Evolutionary conservation across 805 yeast genomes (phyloP).

Genomic region (Cyberlindnera suaveolens): DNA sequence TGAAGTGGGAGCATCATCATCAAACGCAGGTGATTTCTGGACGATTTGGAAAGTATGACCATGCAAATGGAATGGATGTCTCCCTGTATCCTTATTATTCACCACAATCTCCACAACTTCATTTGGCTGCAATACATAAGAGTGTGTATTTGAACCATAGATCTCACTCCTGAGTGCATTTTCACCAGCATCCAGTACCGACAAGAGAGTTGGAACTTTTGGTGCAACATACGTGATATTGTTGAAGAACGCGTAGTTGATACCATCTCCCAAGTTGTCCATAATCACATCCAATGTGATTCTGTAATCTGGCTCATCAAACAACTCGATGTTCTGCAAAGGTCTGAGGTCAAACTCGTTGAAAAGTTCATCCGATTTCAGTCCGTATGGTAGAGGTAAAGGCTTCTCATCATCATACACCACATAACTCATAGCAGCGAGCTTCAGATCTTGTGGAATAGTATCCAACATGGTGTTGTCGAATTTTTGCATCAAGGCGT

Average conservation of each 20-base stretch:
- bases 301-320: constrained; percentile 55
- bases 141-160: constrained; percentile 48
- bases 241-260: constrained; percentile 73
- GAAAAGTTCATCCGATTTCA: constrained; percentile 12
- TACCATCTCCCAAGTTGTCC: constrained; percentile 69
- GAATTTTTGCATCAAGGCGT: constrained; percentile 52
- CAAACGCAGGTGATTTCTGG: constrained; percentile 43
- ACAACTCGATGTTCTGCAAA: constrained; percentile 39
- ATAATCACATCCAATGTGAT: constrained; percentile 54
- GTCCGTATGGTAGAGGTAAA: constrained; percentile 23
- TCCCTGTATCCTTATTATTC: constrained; percentile 74
- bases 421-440: constrained; percentile 50
- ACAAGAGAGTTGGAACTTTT: constrained; percentile 61
- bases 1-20: constrained; percentile 44
- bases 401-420: constrained; percentile 37
- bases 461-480: constrained; percentile 67
- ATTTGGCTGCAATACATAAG: constrained; percentile 19
- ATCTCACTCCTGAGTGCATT: constrained; percentile 50
- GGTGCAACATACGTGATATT: constrained; percentile 59
- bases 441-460: constrained; percentile 51
- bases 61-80: constrained; percentile 75
- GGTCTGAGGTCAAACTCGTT: constrained; percentile 34
- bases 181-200: constrained; percentile 58
- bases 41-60: constrained; percentile 67
- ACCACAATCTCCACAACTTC: constrained; percentile 64